Evolutionary conservation across 805 yeast species (phyloP), one percentile per base, ranked within the genome.

Genomic region (Pichia kluyveri): DNA sequence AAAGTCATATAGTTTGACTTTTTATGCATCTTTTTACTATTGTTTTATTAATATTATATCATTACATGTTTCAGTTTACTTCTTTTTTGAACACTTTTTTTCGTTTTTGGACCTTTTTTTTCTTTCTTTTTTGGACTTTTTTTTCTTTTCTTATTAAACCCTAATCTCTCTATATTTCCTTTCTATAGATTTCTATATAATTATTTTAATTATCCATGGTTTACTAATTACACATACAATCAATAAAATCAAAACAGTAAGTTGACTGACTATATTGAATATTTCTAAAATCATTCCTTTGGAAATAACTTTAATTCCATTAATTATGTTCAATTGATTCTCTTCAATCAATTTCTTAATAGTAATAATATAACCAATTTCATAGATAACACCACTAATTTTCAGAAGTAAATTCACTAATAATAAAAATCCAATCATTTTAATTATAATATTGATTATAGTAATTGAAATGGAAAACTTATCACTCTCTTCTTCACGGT

Each of bases 201-300:
- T 19, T 19, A 40, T 18, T 12, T 18, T 49, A 14, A 45, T 28
- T 11, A 46, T 30, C 55, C 51, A 50, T 19, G 51, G 50, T 31
- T 48, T 52, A n/a, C 30, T n/a, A 8, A 41, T 15, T 27, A 49
- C 26, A 31, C 40, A 37, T 30, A 42, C 6, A 11, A 26, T 31
- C 32, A 50, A 43, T 5, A 38, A 2, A 23, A 56, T 14, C 51
- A 48, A 38, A 54, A 36, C n/a, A 41, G 30, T 31, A 40, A 52
- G 8, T 53, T 53, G 45, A n/a, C 49, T 38, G 8, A 54, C 51
- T 14, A 51, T 53, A 36, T 50, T 54, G 17, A 53, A 14, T 37
- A 60, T 32, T 8, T 50, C 53, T 26, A 52, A 8, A 2, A 40
- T 26, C 15, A 17, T n/a, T 8, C 53, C 53, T 2, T 60, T 59